Evolutionary conservation across 257 asterid species (phyloP), one percentile per base, ranked within the genome.

Genomic region (Solanum rostratum): DNA sequence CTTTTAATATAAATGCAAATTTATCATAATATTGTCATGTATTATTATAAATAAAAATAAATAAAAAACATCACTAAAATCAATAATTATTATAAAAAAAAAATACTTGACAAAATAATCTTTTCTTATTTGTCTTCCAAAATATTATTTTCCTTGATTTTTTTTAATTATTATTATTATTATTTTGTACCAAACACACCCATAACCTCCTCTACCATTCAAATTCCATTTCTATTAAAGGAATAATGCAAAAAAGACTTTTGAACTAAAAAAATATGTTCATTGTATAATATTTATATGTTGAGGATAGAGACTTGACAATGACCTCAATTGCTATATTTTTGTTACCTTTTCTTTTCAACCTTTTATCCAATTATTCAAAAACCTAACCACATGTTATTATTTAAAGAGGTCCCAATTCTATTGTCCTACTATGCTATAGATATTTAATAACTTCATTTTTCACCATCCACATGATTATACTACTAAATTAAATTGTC

Each of bases 261-360:
- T 49, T 27, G 16, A 76, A 76, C 62, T 76, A 14, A 76, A 46
- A 76, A 24, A 76, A 49, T n/a, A n/a, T 7, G 27, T 15, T 15
- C 24, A 39, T 24, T 16, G 16, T 68, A 76, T 76, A 76, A 76
- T 49, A 24, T 33, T 10, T 33, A 80, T 71, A 70, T 69, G 60
- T 37, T 29, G 54, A 76, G 65, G 91, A 87, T 81, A 14, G 71
- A 8, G 91, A 88, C 88, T 50, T 82, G 88, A 90, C 78, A 87
- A 84, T 62, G 84, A 91, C 89, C 84, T 65, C 85, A 74, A 49
- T 74, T 74, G 41, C 41, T 37, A 18, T 39, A 39, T 37, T 10
- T 69, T 10, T 69, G 18, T 11, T 39, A 70, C 33, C 24, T 70
- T 29, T 24, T 60, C 30, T 37, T 81, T 69, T 82, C 79, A 76